phyloP scores from a whole-genome alignment of 257 asterid species.

The Solanum pimpinellifolium region DNA sequence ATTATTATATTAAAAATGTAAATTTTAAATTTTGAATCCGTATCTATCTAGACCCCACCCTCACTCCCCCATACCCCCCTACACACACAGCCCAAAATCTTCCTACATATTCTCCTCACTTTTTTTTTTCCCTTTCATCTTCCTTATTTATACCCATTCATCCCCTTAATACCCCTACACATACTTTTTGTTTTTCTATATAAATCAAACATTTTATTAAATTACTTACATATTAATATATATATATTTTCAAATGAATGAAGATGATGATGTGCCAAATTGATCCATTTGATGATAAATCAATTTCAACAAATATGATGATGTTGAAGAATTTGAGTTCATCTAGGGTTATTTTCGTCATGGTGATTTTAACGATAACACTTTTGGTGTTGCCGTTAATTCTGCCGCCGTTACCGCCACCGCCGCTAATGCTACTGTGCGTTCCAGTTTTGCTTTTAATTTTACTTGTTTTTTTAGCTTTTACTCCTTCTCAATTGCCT shows the following conservation, averaged over 20 bases:
- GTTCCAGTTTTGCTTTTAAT: slow-evolving; percentile 51
- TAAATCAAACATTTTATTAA: not conserved
- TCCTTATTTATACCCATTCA: not conserved
- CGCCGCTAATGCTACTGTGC: slow-evolving; percentile 36
- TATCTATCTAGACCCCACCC: not conserved
- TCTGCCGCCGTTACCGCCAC: slow-evolving; percentile 73
- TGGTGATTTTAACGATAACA: slow-evolving; percentile 23
- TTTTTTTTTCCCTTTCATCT: not conserved
- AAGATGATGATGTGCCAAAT: slow-evolving; percentile 12
- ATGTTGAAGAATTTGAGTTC: slow-evolving; percentile 15
- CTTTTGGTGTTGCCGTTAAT: slow-evolving; percentile 31
- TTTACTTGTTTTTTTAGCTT: slow-evolving; percentile 31
- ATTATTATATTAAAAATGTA: not conserved
- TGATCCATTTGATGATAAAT: not conserved
- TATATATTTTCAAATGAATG: not conserved
- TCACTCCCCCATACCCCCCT: too few species aligned
- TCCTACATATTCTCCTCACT: not conserved
- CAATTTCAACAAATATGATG: not conserved
- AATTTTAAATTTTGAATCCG: not conserved
- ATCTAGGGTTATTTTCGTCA: not conserved
- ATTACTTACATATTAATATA: not conserved
- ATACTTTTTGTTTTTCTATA: not conserved
- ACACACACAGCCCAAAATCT: not conserved
- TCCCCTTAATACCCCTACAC: not conserved
- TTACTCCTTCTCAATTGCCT: slow-evolving; percentile 27